Base-by-base conservation (phyloP, 257 asterid species). In the Solanum medicagineum region DNA sequence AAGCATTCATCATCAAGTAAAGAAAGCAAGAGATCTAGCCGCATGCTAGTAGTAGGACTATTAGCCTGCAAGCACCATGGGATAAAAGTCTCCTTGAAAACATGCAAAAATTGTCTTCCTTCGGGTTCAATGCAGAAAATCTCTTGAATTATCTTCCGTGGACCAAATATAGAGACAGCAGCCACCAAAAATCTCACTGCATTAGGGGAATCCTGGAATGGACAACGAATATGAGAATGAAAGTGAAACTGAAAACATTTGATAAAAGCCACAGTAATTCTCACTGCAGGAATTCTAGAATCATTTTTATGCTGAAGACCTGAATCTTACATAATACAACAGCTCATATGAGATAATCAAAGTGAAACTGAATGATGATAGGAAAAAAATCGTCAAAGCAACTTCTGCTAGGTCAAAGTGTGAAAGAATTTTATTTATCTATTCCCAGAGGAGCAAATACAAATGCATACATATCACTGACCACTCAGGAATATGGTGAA, bases 1-100 rank as follows among this genome's bases (percentile, higher is more conserved):
- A 92, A 94, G 91, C 89, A 91, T 85, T 92, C 94, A 53, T 89
- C 91, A 87, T 89, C 97, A 87, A 97, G 93, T 81, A 97, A 89
- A n/a, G 94, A 93, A n/a, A 95, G 97, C 94, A 97, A 90, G 87
- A 97, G 92, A 90, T 97, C 99, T 87, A 95, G 85, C 85, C 95
- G 88, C 84, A 89, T 86, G 84, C 91, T 84, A 75, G 88, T 89
- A 55, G 95, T 88, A 85, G 91, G 83, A 73, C 90, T 86, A 80
- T 81, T 85, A 60, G 80, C 75, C 83, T 89, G 88, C 87, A 97
- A 92, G 93, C 98, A 97, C 97, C 94, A 93, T 47, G 98, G 98
- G 57, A 97, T 84, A 80, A 94, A 90, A 82, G 85, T 74, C 59
- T 92, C 94, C 65, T 83, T 90, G 90, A 93, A 97, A 51, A 91